A percentile compares a stretch with the other conserved stretches of the same genome.
phyloP scores from a whole-genome alignment of 306 rosid genomes.

The Senna siamea region DNA sequence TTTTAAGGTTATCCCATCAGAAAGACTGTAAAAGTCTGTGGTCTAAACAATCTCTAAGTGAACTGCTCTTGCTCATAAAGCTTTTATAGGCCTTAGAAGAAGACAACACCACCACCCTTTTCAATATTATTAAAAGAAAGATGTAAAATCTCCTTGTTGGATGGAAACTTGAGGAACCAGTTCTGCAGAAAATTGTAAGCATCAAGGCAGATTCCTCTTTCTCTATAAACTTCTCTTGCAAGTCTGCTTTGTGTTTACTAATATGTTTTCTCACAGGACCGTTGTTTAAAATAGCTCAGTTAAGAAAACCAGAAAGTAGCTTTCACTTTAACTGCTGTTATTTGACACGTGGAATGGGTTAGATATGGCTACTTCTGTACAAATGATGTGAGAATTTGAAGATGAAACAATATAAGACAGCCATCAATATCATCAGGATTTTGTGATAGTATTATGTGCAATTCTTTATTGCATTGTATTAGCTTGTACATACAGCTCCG shows the following conservation, averaged over 20 bases:
- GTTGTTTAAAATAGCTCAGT: background rate
- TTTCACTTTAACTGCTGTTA: background rate
- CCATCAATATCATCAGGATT: background rate
- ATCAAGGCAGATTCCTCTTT: too few relatives aligned
- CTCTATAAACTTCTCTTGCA: too few relatives aligned
- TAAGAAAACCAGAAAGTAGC: background rate
- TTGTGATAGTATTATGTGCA: background rate
- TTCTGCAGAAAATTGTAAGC: too few relatives aligned
- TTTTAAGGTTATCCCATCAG: too few relatives aligned
- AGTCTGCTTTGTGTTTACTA: background rate
- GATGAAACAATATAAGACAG: background rate
- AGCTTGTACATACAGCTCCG: background rate
- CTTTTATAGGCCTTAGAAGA: too few relatives aligned
- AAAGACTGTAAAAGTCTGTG: too few relatives aligned
- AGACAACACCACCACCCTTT: too few relatives aligned
- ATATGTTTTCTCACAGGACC: background rate
- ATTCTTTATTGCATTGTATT: background rate
- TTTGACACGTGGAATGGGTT: background rate
- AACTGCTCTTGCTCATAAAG: too few relatives aligned
- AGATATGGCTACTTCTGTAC: background rate
- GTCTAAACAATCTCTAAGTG: too few relatives aligned
- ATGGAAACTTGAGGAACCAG: too few relatives aligned
- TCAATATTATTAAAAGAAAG: too few relatives aligned
- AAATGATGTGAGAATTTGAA: background rate
- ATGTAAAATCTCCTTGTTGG: too few relatives aligned